Evolutionary conservation across 805 yeast genomes (phyloP), one percentile per base, ranked within the genome.

Genomic region (Candida xyloterini): DNA sequence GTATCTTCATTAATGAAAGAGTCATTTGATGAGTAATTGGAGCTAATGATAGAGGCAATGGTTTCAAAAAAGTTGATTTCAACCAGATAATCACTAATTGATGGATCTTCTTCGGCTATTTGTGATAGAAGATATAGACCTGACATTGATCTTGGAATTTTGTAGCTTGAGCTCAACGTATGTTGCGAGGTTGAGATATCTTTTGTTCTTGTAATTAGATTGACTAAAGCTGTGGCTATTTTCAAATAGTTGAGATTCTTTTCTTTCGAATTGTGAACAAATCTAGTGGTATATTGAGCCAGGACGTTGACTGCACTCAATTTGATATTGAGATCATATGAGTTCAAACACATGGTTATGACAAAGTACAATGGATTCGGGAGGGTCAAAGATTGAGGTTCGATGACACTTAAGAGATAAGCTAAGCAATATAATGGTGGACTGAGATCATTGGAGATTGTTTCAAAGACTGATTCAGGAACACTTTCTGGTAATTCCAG

Each of bases 51-150:
- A 16, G 55, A 47, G 25, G 66, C 61, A 16, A 62, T 57, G 14
- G 50, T 55, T 15, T 60, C 60, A n/a, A 63, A 52, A 23, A 60
- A 50, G 20, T 59, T 55, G 16, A 58, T 54, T 11, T 63, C 62
- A 18, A 66, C 60, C 8, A 68, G 42, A 27, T 56, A 59, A 9
- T 63, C 65, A 40, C 56, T 60, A 27, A 65, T 57, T 23, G 51
- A 42, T 3, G 58, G 60, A 40, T 61, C 67, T n/a, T 59, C 53
- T 26, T 62, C 52, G 7, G 66, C 59, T 1, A 67, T 49, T 26
- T 55, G 56, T 1, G 69, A 63, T 10, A 68, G 33, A 8, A 65
- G 50, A 35, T 56, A 55, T 6, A 66, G 43, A 6, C 71, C 70
- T 6, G 62, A 50, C 63, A 59, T 58, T 15, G 52, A 52, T 13